Percentiles rank a stretch among this genome's conserved stretches.
Conservation (phyloP, 176 grass and related monocot genomes). For the Oryza meyeriana region DNA sequence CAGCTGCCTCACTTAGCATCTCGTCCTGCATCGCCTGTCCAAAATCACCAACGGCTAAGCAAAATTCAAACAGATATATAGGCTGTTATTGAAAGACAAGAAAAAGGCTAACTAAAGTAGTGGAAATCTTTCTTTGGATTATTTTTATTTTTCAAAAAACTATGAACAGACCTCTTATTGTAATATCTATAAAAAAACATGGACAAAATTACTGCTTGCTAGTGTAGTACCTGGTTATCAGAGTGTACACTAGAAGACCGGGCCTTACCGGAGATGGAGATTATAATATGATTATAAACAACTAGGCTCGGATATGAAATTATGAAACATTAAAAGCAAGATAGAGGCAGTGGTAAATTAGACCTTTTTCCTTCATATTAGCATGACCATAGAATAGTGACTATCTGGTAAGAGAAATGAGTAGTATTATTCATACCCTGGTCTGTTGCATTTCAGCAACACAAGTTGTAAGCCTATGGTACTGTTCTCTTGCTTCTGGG, state of each 20-base stretch:
- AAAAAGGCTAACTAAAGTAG: neutral
- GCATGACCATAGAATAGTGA: neutral
- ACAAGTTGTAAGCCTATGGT: constrained; percentile 55
- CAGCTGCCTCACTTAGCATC: constrained; percentile 36
- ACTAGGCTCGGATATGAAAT: neutral
- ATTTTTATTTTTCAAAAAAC: neutral
- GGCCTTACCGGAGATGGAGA: neutral
- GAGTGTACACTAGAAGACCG: neutral
- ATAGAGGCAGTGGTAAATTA: neutral
- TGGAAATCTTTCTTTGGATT: neutral
- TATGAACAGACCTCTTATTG: neutral
- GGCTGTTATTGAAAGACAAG: neutral
- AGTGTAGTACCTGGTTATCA: neutral
- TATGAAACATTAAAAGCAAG: neutral
- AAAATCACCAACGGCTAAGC: constrained; percentile 7
- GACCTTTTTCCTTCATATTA: neutral
- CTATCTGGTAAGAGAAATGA: neutral
- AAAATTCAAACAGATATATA: neutral
- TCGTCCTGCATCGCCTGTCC: constrained; percentile 52
- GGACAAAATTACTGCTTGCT: neutral
- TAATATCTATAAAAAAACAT: neutral
- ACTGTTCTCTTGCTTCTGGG: constrained; percentile 86
- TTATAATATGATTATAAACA: neutral
- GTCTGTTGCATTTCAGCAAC: constrained; percentile 67
- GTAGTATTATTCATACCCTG: constrained; percentile 38